Evolutionary conservation across 1,284 basidiomycete species (phyloP).

Genomic region (Boletus calvinii): DNA sequence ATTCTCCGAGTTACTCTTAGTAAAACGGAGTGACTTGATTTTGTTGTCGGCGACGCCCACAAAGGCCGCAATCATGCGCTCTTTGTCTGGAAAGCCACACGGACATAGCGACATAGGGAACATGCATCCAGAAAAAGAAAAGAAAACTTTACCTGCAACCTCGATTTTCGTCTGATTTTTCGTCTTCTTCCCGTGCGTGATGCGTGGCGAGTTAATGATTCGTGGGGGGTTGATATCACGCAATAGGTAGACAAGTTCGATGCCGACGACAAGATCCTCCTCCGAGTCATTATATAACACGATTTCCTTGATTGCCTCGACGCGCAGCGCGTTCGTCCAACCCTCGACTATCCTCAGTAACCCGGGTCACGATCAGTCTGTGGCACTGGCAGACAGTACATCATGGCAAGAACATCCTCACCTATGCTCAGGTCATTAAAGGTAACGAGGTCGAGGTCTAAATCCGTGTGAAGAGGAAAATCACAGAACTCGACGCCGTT

Average conservation of each 20-base stretch:
- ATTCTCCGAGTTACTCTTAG: background rate
- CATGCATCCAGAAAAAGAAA: too few species aligned
- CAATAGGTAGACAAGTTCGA: background rate
- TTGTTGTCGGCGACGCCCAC: background rate
- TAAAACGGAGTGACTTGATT: background rate
- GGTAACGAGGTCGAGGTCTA: background rate
- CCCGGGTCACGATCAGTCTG: background rate
- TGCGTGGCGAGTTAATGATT: background rate
- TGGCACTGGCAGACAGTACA: too few species aligned
- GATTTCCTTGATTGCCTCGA: background rate
- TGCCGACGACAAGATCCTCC: background rate
- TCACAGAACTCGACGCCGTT: background rate
- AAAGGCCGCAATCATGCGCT: background rate
- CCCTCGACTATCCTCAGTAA: background rate
- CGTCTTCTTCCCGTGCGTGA: background rate
- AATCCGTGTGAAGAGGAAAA: background rate
- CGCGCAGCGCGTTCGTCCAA: background rate
- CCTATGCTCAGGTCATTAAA: background rate
- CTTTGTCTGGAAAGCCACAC: background rate
- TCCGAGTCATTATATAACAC: background rate
- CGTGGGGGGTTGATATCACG: background rate
- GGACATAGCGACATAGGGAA: too few species aligned
- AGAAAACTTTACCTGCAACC: too few species aligned
- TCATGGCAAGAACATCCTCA: background rate
- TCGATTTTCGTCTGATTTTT: too few species aligned